Evolutionary conservation across 495 filamentous ascomycete species (phyloP), one percentile per base, ranked within the genome.

Genomic region (Pyrenopolyporus hunteri): DNA sequence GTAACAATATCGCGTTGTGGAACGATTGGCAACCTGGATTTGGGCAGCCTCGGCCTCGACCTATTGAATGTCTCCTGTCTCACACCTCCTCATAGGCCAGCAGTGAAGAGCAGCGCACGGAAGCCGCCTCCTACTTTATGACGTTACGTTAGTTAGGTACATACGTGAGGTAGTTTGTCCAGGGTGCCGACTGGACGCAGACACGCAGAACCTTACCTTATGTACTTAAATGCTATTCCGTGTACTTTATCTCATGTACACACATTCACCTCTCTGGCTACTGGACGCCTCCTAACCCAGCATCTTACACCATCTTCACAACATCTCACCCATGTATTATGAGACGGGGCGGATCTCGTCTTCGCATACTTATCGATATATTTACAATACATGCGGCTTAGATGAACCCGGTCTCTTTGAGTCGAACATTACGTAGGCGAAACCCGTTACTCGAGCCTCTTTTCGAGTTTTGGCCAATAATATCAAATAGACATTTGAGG

Each of bases 111-210:
- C 45, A 36, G 46, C 36, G 19, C 45, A 48, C 17, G 22, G 55
- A 59, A 50, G 32, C 31, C 39, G 40, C 40, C 28, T 44, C 22
- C 42, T 19, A 10, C n/a, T 46, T 42, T 42, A 45, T 28, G 42
- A 45, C 42, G 42, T 45, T 45, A 17, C n/a, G 42, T 28, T 20
- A 45, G 26, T 10, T 29, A 29, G 10, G 26, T 29, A 29, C n/a
- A n/a, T n/a, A n/a, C n/a, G n/a, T n/a, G n/a, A n/a, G n/a, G n/a
- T n/a, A n/a, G n/a, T n/a, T n/a, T n/a, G n/a, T n/a, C n/a, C n/a
- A n/a, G n/a, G n/a, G n/a, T n/a, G n/a, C n/a, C n/a, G n/a, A n/a
- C n/a, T n/a, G n/a, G n/a, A n/a, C n/a, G n/a, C n/a, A n/a, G n/a
- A n/a, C n/a, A n/a, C n/a, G n/a, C n/a, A n/a, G n/a, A n/a, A n/a